phyloP scores from a whole-genome alignment of 257 asterid species.

The Nicotiana undulata region DNA sequence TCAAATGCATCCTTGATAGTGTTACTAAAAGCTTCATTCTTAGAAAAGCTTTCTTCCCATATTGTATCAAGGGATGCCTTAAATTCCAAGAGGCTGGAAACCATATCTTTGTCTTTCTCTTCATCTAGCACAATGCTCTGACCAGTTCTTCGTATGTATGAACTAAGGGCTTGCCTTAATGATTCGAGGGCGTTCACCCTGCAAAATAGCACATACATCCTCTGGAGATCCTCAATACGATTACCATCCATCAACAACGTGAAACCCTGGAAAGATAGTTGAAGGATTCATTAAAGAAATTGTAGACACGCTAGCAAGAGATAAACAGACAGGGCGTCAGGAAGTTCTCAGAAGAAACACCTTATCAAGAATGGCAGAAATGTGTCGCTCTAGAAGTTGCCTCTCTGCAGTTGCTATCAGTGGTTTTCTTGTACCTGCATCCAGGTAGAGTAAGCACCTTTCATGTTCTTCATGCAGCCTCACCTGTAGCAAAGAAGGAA shows the following conservation, averaged over 20 bases:
- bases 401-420: constrained; percentile 78
- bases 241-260: constrained; percentile 74
- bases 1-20: constrained; percentile 94
- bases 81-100: constrained; percentile 73
- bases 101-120: constrained; percentile 99
- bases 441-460: constrained; percentile 80
- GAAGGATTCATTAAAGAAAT: neutral
- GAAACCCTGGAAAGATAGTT: constrained; percentile 59
- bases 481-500: constrained; percentile 29
- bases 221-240: constrained; percentile 84
- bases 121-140: constrained; percentile 89
- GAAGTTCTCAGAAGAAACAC: constrained; percentile 22
- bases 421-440: constrained; percentile 74
- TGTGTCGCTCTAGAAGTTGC: constrained; percentile 78
- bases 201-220: constrained; percentile 66
- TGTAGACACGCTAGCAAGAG: constrained; percentile 6
- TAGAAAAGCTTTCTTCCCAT: constrained; percentile 86
- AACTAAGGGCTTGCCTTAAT: constrained; percentile 68
- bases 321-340: neutral
- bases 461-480: constrained; percentile 98
- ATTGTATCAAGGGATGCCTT: constrained; percentile 79
- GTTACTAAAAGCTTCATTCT: constrained; percentile 84
- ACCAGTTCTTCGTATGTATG: constrained; percentile 82
- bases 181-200: constrained; percentile 84
- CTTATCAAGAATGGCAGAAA: constrained; percentile 84